These are phyloP conservation scores for Tilletiopsis washingtonensis DNA, from an alignment of 1,284 basidiomycete genomes.

Conservation along the genomic window DNA sequence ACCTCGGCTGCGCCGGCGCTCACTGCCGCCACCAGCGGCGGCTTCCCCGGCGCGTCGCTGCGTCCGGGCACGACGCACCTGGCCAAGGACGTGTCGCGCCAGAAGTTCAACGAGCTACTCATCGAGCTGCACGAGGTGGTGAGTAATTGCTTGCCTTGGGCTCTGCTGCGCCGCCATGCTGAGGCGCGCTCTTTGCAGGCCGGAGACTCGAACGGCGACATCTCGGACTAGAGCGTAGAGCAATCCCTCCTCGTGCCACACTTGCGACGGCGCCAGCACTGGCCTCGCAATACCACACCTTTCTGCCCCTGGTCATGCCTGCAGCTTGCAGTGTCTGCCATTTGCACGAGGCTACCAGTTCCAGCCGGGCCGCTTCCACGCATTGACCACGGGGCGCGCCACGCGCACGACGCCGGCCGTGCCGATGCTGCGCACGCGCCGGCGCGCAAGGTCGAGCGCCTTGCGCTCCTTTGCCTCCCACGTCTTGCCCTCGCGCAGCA, in stretches of 20 bases:
- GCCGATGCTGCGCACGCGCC: constrained; percentile 69
- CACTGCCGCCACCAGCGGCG: background rate
- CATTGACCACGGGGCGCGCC: constrained; percentile 30
- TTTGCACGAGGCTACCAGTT: too few species aligned
- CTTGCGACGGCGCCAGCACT: background rate
- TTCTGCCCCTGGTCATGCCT: background rate
- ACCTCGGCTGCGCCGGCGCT: background rate
- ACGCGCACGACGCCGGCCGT: constrained; percentile 47
- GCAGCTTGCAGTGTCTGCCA: background rate
- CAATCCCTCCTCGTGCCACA: background rate
- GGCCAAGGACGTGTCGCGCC: constrained; percentile 16
- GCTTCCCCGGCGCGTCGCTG: constrained; percentile 2
- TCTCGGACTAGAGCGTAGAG: background rate
- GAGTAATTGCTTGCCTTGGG: background rate
- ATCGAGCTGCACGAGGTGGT: constrained; percentile 37
- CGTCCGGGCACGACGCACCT: constrained; percentile 2
- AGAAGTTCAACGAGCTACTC: constrained; percentile 36
- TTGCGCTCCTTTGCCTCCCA: constrained; percentile 61
- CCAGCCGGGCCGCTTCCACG: constrained; percentile 41
- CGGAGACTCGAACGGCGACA: background rate
- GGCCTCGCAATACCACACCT: background rate
- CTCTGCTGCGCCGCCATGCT: background rate
- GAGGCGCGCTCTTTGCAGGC: background rate
- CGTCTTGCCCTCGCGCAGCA: constrained; percentile 76
- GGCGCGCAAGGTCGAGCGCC: constrained; percentile 61